phyloP scores from a whole-genome alignment of 331 rosid species.

The Acacia pycnantha region DNA sequence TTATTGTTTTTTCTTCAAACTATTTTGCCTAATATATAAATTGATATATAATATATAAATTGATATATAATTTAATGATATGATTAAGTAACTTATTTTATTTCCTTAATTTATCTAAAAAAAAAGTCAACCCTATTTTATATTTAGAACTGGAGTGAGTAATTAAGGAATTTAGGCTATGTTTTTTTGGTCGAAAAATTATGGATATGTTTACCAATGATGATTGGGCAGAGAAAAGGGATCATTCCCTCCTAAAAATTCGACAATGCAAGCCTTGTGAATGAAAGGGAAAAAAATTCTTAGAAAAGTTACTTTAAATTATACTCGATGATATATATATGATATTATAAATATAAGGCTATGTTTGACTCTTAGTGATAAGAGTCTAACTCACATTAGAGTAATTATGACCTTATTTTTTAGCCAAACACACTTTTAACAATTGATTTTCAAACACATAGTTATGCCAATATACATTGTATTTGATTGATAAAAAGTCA shows the following conservation, averaged over 20 bases:
- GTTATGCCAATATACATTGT: neutral
- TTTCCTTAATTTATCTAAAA: too few relatives aligned
- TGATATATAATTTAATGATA: too few relatives aligned
- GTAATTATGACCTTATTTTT: neutral
- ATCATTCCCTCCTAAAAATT: neutral
- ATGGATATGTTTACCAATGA: neutral
- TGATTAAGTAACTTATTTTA: too few relatives aligned
- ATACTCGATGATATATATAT: neutral
- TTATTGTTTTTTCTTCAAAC: too few relatives aligned
- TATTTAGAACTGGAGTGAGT: fast-evolving
- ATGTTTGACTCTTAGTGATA: too few relatives aligned
- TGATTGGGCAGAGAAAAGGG: neutral
- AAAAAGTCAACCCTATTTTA: too few relatives aligned
- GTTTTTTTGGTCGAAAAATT: too few relatives aligned
- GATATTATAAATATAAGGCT: neutral
- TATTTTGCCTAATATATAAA: too few relatives aligned
- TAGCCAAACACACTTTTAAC: neutral
- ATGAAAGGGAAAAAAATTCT: neutral
- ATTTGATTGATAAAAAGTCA: neutral
- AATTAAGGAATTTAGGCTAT: neutral
- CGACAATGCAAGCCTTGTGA: neutral
- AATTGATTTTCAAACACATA: neutral
- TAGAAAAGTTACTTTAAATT: neutral
- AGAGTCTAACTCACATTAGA: neutral
- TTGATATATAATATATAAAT: too few relatives aligned